phyloP scores from a whole-genome alignment of 139 green algal genomes.

The Volvox africanus region DNA sequence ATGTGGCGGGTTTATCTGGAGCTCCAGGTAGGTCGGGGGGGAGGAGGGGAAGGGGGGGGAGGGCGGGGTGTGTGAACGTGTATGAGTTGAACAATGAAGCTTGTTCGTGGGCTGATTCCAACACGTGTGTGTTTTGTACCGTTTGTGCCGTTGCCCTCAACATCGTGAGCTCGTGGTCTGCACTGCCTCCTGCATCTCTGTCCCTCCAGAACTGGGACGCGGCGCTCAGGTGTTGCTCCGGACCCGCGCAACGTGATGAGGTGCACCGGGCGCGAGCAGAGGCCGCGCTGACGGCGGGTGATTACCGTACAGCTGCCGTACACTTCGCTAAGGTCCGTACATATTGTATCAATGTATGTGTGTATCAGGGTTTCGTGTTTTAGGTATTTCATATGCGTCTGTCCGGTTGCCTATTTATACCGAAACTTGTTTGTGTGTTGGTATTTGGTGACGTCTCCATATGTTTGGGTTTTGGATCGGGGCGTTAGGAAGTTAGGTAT shows the following conservation, averaged over 20 bases:
- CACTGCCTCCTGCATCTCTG: background rate
- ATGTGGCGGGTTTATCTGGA: conserved; percentile 91
- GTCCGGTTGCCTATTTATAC: too few relatives aligned
- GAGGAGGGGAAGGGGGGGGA: background rate
- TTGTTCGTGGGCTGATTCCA: too few relatives aligned
- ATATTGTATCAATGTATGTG: too few relatives aligned
- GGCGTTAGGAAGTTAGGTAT: too few relatives aligned
- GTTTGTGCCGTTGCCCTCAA: background rate
- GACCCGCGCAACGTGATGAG: conserved; percentile 71
- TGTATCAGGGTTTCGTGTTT: too few relatives aligned
- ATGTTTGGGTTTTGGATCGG: too few relatives aligned
- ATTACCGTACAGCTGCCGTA: conserved; percentile 63
- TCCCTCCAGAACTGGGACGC: conserved; percentile 58
- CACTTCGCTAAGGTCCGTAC: conserved; percentile 69
- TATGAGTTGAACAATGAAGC: background rate
- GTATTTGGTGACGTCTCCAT: too few relatives aligned
- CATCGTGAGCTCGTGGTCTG: background rate
- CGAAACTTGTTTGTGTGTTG: too few relatives aligned
- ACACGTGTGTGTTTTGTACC: background rate
- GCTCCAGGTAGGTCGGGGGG: conserved; percentile 54
- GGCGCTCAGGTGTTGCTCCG: conserved; percentile 58
- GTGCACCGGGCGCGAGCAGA: conserved; percentile 69
- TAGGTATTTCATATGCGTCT: too few relatives aligned
- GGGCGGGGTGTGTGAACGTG: background rate
- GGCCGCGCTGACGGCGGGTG: conserved; percentile 58